phyloP scores from a whole-genome alignment of 2,329 filamentous ascomycete species.

The Cytospora mali region DNA sequence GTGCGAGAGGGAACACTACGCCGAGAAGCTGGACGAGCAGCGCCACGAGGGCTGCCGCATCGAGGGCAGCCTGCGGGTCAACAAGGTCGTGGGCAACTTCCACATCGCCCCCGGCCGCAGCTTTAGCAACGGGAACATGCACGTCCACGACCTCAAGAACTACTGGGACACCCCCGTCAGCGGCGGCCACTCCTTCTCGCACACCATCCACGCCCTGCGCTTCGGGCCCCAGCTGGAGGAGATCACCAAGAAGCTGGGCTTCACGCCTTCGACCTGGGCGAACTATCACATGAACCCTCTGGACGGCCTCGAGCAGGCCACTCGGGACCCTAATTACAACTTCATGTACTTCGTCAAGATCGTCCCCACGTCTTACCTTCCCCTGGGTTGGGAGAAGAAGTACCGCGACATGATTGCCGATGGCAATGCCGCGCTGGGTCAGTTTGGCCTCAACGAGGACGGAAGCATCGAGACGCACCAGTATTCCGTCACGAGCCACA shows the following conservation, averaged over 20 bases:
- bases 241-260: conserved; percentile 62
- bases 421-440: conserved; percentile 66
- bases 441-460: conserved; percentile 64
- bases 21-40: conserved; percentile 83
- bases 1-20: conserved; percentile 92
- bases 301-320: conserved; percentile 76
- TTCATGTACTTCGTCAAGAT: conserved; percentile 99
- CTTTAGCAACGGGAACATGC: conserved; percentile 95
- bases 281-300: conserved; percentile 93
- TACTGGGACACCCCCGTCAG: conserved; percentile 77
- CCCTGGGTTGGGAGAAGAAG: conserved; percentile 81
- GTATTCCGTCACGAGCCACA: conserved; percentile 97
- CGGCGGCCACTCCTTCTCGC: conserved; percentile 81
- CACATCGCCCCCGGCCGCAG: conserved; percentile 94
- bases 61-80: conserved; percentile 88
- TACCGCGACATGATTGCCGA: conserved; percentile 44
- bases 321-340: conserved; percentile 83
- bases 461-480: conserved; percentile 97
- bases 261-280: conserved; percentile 67
- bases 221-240: conserved; percentile 88
- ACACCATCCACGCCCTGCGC: conserved; percentile 83
- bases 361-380: conserved; percentile 91
- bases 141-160: conserved; percentile 96
- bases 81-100: conserved; percentile 99
- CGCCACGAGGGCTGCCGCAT: conserved; percentile 92